Conservation (phyloP, 2,329 filamentous ascomycete genomes). For the Colletotrichum sp. region DNA sequence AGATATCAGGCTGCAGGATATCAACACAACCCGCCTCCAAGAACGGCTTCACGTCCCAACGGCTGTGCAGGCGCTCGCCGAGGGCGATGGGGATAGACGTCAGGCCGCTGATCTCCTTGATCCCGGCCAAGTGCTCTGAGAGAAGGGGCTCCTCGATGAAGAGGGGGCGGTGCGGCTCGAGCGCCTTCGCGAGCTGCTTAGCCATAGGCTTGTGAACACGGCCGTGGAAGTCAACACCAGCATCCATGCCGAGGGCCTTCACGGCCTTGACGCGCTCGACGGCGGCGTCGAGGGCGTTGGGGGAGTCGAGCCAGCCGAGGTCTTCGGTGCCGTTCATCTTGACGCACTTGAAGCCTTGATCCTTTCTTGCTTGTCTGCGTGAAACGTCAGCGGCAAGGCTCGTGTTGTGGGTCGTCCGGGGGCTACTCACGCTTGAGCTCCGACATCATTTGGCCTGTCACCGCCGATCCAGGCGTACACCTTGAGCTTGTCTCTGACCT, state of each 20-base stretch:
- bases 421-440: conserved; percentile 58
- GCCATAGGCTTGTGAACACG: conserved; percentile 82
- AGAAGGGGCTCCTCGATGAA: conserved; percentile 78
- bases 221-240: conserved; percentile 79
- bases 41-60: conserved; percentile 78
- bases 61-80: conserved; percentile 73
- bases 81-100: conserved; percentile 72
- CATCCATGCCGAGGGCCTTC: conserved; percentile 73
- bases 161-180: conserved; percentile 73
- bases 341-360: conserved; percentile 69
- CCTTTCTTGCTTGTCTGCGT: conserved; percentile 56
- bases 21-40: conserved; percentile 73
- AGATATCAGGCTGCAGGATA: conserved; percentile 76
- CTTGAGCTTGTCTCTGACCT: conserved; percentile 71
- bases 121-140: conserved; percentile 70
- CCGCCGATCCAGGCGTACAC: conserved; percentile 84
- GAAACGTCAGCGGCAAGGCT: neutral
- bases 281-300: conserved; percentile 64
- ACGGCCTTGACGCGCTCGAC: conserved; percentile 73
- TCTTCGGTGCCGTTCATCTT: conserved; percentile 86
- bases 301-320: conserved; percentile 78
- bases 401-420: rapidly evolving
- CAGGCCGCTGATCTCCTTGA: conserved; percentile 61
- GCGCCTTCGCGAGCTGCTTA: conserved; percentile 71
- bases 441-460: conserved; percentile 72